Evolutionary conservation across 2,329 filamentous ascomycete genomes (phyloP).

Genomic region (Setomelanomma holmii): DNA sequence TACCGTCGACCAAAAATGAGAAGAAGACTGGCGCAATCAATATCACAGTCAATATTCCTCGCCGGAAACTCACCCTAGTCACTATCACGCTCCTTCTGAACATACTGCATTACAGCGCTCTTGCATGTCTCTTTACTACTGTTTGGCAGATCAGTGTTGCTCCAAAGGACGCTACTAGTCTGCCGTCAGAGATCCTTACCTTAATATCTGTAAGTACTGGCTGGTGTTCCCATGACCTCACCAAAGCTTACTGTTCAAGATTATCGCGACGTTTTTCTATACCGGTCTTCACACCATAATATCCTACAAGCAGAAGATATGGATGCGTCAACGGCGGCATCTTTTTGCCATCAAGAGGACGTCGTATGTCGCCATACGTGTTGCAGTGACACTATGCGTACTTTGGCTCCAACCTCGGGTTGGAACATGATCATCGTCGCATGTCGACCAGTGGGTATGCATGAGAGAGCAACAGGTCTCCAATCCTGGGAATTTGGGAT

Average conservation of each 20-base stretch:
- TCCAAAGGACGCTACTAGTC: conserved; percentile 34
- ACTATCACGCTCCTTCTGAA: conserved; percentile 45
- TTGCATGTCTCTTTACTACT: conserved; percentile 34
- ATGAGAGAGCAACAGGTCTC: conserved; percentile 22
- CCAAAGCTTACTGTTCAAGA: conserved; percentile 31
- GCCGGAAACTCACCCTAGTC: conserved; percentile 41
- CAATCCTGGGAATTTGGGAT: conserved; percentile 43
- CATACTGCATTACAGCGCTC: conserved; percentile 43
- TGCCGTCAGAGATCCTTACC: conserved; percentile 42
- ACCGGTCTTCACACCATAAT: conserved; percentile 44
- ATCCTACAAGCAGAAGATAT: conserved; percentile 40
- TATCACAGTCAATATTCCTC: conserved; percentile 24
- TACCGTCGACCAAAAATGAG: conserved; percentile 21
- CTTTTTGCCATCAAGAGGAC: conserved; percentile 35
- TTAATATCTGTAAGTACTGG: conserved; percentile 37
- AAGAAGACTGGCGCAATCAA: conserved; percentile 14
- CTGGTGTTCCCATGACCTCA: background rate
- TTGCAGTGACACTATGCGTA: conserved; percentile 40
- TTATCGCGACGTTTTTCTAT: conserved; percentile 43
- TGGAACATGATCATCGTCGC: conserved; percentile 51
- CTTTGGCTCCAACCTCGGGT: conserved; percentile 49
- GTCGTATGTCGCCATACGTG: conserved; percentile 42
- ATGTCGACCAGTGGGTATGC: conserved; percentile 43
- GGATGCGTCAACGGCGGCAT: conserved; percentile 33
- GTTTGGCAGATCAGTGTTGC: conserved; percentile 39